Evolutionary conservation across 2,329 filamentous ascomycete genomes (phyloP).

Genomic region (Calonectria leucothoes): DNA sequence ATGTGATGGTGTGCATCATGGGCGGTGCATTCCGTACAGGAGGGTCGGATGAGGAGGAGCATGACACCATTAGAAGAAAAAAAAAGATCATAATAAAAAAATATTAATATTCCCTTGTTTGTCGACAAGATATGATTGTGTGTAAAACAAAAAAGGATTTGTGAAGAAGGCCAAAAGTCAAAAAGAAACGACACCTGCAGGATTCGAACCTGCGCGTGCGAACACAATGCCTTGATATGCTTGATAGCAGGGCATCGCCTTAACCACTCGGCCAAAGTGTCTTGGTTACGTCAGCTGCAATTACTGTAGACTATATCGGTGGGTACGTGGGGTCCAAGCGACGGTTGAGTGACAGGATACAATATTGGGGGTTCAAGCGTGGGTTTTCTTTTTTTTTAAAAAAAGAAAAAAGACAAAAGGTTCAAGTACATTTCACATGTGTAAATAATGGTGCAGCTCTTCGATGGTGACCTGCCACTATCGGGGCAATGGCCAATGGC

Average conservation of each 20-base stretch:
- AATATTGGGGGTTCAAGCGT: too few relatives aligned
- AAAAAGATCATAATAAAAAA: background rate
- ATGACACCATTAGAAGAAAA: background rate
- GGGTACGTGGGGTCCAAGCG: too few relatives aligned
- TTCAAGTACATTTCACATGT: too few relatives aligned
- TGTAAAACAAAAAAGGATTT: background rate
- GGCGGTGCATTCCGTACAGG: background rate
- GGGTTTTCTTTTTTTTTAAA: too few relatives aligned
- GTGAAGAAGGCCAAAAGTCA: background rate
- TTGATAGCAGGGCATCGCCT: constrained; percentile 1
- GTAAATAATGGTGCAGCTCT: too few relatives aligned
- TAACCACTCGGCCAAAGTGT: constrained; percentile 7
- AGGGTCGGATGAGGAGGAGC: background rate
- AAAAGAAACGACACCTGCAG: constrained; percentile 4
- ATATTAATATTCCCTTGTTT: background rate
- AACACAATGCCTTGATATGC: background rate
- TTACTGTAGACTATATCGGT: background rate
- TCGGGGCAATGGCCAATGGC: background rate
- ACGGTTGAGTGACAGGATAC: too few relatives aligned
- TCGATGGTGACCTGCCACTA: too few relatives aligned
- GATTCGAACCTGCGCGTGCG: constrained; percentile 4
- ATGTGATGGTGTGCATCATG: background rate
- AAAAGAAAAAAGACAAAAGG: too few relatives aligned
- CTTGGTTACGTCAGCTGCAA: background rate
- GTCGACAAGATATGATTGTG: too few relatives aligned